Percentiles rank a stretch among this genome's conserved stretches.
Evolutionary conservation across 1,284 basidiomycete genomes (phyloP).

Genomic region (Moniliophthora roreri): DNA sequence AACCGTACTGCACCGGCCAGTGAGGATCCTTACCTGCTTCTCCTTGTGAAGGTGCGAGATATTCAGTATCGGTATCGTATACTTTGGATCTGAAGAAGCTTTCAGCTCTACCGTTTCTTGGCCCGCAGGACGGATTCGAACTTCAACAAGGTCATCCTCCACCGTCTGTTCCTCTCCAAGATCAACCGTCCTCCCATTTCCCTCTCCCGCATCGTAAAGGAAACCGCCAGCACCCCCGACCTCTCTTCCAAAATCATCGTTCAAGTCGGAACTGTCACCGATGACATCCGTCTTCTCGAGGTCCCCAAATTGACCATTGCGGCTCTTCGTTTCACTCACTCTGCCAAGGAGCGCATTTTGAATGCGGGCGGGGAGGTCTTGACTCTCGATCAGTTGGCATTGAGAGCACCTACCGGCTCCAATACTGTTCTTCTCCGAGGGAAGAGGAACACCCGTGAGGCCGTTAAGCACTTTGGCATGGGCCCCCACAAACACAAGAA

Average conservation of each 20-base stretch:
- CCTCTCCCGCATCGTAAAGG: constrained; percentile 85
- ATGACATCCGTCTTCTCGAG: constrained; percentile 88
- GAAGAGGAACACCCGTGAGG: constrained; percentile 91
- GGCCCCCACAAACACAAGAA: constrained; percentile 93
- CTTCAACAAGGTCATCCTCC: constrained; percentile 99
- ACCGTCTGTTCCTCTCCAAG: constrained; percentile 96
- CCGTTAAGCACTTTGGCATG: constrained; percentile 97
- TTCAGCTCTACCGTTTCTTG: constrained; percentile 97
- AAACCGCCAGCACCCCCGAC: constrained; percentile 71
- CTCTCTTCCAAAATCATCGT: constrained; percentile 86
- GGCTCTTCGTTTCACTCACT: constrained; percentile 92
- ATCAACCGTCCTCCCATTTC: constrained; percentile 97
- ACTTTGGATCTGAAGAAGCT: constrained; percentile 12
- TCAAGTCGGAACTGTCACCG: constrained; percentile 90
- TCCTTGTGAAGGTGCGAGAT: constrained; percentile 89
- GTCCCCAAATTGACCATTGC: constrained; percentile 94
- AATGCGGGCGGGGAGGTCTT: constrained; percentile 94
- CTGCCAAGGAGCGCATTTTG: constrained; percentile 92
- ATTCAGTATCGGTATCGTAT: too few relatives aligned
- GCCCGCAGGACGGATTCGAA: constrained; percentile 94
- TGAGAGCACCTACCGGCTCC: constrained; percentile 90
- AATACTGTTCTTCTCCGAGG: constrained; percentile 95
- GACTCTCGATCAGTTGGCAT: constrained; percentile 96
- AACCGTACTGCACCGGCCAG: constrained; percentile 94
- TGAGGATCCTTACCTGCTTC: constrained; percentile 98